A percentile compares a stretch with the other conserved stretches of the same genome.
Conservation (phyloP, 352 stramenopile species). For the Lagenidium giganteum region DNA sequence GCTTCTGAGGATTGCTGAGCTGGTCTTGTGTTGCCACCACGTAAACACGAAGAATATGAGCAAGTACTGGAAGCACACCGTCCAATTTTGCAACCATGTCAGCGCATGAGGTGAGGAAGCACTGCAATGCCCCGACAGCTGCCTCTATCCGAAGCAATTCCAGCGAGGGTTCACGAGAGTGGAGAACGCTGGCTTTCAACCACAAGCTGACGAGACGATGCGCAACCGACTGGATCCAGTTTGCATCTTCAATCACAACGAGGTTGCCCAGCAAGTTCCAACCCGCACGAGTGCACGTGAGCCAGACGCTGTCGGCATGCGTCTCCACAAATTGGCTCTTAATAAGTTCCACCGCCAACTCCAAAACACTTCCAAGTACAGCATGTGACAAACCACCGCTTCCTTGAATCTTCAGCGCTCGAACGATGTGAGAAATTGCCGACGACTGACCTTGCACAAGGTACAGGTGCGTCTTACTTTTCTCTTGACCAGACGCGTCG, state of each 20-base stretch:
- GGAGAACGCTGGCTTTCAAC: conserved; percentile 69
- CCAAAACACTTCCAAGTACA: conserved; percentile 56
- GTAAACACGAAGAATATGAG: conserved; percentile 69
- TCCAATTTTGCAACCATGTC: conserved; percentile 20
- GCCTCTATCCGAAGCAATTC: conserved; percentile 82
- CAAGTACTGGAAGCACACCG: conserved; percentile 53
- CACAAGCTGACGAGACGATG: conserved; percentile 64
- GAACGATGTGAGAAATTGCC: neutral
- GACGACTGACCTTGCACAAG: conserved; percentile 18
- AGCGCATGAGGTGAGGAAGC: conserved; percentile 44
- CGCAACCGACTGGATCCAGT: conserved; percentile 50
- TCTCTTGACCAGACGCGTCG: too few relatives aligned
- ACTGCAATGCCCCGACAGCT: conserved; percentile 57
- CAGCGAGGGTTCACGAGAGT: conserved; percentile 75
- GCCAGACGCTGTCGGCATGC: conserved; percentile 77
- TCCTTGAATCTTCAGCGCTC: neutral
- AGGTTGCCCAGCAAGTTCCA: conserved; percentile 78
- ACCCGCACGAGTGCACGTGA: conserved; percentile 81
- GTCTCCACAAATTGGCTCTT: conserved; percentile 75
- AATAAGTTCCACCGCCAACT: conserved; percentile 63
- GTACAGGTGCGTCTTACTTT: neutral
- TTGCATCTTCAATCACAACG: conserved; percentile 51
- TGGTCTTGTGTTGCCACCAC: conserved; percentile 48
- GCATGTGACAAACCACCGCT: conserved; percentile 31
- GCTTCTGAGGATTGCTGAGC: conserved; percentile 70